Evolutionary conservation across 352 stramenopile species (phyloP).

Genomic region (Globisporangium viniferum): DNA sequence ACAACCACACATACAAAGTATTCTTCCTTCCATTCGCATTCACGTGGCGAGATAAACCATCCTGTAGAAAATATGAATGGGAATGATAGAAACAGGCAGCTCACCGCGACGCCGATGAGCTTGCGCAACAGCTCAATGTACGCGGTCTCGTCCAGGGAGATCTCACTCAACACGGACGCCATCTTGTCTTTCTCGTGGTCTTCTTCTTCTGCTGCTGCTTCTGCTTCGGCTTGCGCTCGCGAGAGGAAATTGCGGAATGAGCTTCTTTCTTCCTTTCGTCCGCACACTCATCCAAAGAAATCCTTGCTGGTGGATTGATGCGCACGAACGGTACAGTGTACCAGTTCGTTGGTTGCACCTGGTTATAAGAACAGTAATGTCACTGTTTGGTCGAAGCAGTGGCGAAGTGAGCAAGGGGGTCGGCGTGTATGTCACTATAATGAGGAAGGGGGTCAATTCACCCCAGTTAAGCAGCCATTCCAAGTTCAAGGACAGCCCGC

Average conservation of each 20-base stretch:
- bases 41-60: not conserved
- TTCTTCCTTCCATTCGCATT: not conserved
- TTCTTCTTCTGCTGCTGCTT: not conserved
- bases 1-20: not conserved
- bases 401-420: too few species aligned
- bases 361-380: not conserved
- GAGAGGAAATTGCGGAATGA: conserved; percentile 11
- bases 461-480: not conserved
- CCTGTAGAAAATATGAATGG: not conserved
- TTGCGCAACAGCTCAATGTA: conserved; percentile 85
- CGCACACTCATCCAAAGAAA: conserved; percentile 5
- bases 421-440: not conserved
- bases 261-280: not conserved
- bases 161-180: conserved; percentile 31
- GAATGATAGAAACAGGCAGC: conserved; percentile 24
- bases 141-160: conserved; percentile 63
- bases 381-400: not conserved
- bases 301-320: not conserved
- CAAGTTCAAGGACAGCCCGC: not conserved
- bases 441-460: not conserved
- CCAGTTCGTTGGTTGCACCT: not conserved
- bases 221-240: not conserved
- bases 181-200: conserved; percentile 13
- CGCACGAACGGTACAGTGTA: not conserved
- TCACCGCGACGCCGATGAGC: conserved; percentile 73